A percentile compares a stretch with the other conserved stretches of the same genome.
These are phyloP conservation scores for Leersia perrieri DNA, from an alignment of 176 grass and related monocot species.

Conservation along the genomic window DNA sequence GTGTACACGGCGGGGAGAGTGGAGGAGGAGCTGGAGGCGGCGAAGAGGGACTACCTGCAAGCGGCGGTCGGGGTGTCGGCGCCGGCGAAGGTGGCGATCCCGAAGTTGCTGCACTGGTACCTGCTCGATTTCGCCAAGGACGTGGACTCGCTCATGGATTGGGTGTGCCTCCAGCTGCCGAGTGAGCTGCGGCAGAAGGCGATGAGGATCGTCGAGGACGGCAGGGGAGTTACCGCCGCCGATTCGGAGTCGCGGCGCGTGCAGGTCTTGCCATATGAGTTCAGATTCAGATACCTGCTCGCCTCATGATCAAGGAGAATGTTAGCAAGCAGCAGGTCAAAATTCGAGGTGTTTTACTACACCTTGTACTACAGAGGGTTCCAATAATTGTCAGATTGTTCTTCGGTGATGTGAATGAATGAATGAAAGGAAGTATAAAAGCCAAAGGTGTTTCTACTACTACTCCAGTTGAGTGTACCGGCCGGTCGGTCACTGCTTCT, in stretches of 20 bases:
- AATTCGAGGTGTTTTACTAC: not conserved
- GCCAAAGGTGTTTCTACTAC: not conserved
- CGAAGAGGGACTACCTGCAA: constrained; percentile 85
- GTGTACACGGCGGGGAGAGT: constrained; percentile 76
- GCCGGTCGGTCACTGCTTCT: no score
- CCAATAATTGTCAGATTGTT: not conserved
- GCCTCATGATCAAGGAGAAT: constrained; percentile 22
- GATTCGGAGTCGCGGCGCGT: constrained; percentile 36
- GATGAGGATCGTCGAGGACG: constrained; percentile 49
- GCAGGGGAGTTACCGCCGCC: constrained; percentile 9
- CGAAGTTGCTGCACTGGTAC: constrained; percentile 92
- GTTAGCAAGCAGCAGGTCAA: not conserved
- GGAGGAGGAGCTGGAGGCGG: constrained; percentile 80
- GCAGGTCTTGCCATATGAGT: constrained; percentile 79
- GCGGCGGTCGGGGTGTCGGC: constrained; percentile 62
- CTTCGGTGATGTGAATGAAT: not conserved
- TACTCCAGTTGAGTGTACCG: not conserved
- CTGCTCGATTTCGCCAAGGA: constrained; percentile 90
- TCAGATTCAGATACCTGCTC: constrained; percentile 92
- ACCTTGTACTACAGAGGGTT: not conserved
- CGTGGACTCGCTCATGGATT: constrained; percentile 95
- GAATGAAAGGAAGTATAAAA: not conserved
- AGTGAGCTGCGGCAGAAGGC: constrained; percentile 42
- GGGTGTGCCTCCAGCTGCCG: constrained; percentile 93
- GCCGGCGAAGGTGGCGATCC: constrained; percentile 63